Evolutionary conservation across 1,139 yeast genomes (phyloP).

Genomic region (Zygotorulaspora mrakii): DNA sequence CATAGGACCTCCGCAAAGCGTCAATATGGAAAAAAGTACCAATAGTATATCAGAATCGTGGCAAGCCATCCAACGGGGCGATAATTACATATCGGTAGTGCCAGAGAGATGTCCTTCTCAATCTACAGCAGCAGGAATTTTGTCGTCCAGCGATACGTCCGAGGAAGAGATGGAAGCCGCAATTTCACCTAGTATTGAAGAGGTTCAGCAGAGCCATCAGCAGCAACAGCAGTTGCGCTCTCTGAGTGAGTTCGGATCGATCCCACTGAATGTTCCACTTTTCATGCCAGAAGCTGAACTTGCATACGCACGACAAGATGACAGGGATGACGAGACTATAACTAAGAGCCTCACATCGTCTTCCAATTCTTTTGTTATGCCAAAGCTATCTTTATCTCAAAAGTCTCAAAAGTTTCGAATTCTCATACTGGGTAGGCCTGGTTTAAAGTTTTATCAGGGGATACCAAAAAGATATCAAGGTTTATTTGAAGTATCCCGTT

Average conservation of each 20-base stretch:
- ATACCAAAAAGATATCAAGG: conserved; percentile 26
- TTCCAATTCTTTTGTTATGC: conserved; percentile 36
- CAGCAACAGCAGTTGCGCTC: conserved; percentile 12
- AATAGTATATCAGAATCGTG: conserved; percentile 30
- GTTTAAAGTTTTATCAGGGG: conserved; percentile 24
- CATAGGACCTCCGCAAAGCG: conserved; percentile 1
- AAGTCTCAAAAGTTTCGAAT: conserved; percentile 22
- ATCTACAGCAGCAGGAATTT: conserved; percentile 24
- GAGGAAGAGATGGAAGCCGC: conserved; percentile 29
- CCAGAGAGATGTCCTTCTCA: conserved; percentile 19
- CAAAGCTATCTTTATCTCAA: conserved; percentile 28
- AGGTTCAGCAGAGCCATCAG: conserved; percentile 9
- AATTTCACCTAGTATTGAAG: conserved; percentile 16
- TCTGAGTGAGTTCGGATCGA: conserved; percentile 7
- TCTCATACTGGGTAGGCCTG: conserved; percentile 29
- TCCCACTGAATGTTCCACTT: conserved; percentile 11
- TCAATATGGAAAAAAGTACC: conserved; percentile 6
- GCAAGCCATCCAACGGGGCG: conserved; percentile 29
- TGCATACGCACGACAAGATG: conserved; percentile 7
- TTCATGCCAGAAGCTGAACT: conserved; percentile 8
- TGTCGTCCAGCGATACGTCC: conserved; percentile 35
- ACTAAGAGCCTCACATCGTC: conserved; percentile 29
- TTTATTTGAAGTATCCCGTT: conserved; percentile 24
- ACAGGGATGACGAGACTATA: conserved; percentile 27
- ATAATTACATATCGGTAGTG: conserved; percentile 18